Conservation (phyloP, 345 rosid genomes). For the Eutrema heterophyllum region DNA sequence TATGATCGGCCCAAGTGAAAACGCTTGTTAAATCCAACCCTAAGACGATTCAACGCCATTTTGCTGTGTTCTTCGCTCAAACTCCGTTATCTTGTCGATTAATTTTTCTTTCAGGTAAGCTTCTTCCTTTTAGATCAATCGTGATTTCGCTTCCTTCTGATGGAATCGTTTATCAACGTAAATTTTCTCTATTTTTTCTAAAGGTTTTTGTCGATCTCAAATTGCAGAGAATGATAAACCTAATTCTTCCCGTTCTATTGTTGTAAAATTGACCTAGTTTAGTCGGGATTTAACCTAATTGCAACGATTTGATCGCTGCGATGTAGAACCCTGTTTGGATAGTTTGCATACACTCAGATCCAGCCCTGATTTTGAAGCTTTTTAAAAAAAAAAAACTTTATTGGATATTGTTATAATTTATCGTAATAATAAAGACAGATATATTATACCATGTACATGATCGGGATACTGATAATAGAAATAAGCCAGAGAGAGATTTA, state of each 20-base stretch:
- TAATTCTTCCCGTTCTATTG: neutral
- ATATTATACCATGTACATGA: too few relatives aligned
- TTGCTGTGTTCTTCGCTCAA: neutral
- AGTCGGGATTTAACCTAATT: neutral
- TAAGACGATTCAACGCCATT: neutral
- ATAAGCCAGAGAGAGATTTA: too few relatives aligned
- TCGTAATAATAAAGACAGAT: too few relatives aligned
- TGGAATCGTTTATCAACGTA: neutral
- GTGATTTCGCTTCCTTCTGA: neutral
- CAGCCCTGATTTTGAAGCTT: neutral
- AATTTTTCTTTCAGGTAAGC: conserved; percentile 4
- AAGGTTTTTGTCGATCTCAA: neutral
- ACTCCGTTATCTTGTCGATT: conserved; percentile 11
- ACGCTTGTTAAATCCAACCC: conserved; percentile 9
- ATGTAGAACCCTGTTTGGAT: neutral
- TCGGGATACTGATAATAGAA: too few relatives aligned
- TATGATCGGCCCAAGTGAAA: neutral
- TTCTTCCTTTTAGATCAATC: neutral
- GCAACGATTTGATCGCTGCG: neutral
- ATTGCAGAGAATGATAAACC: neutral
- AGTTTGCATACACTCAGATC: conserved; percentile 4
- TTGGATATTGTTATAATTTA: too few relatives aligned
- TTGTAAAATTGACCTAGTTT: neutral
- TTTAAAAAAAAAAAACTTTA: too few relatives aligned
- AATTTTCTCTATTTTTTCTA: neutral